Base-by-base conservation (phyloP, 2,329 filamentous ascomycete species). In the Diaporthe vexans region DNA sequence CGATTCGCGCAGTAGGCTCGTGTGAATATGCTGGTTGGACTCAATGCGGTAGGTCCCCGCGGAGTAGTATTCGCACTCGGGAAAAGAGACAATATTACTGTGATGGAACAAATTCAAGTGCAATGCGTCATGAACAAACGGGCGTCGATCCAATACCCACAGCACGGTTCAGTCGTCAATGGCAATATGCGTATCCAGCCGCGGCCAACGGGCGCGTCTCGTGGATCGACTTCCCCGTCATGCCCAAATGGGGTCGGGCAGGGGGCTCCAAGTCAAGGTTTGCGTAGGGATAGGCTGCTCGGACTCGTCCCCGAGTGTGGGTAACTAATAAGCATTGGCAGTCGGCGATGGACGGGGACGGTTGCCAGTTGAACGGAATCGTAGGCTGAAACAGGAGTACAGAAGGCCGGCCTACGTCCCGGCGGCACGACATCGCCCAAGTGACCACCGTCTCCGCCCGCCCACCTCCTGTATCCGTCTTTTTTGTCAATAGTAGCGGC, bases 281-380 rank as follows among this genome's bases (percentile, higher is more conserved):
- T 52, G 26, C 8, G 63, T 67, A 67, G 29, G 63, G 63, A 52
- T 52, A 26, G 15, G 13, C 48, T n/a, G 46, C 35, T 37, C 63
- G 63, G 46, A 67, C 63, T 67, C 46, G 46, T 52, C 29, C 29
- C 63, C 63, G 63, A 51, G 29, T 67, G 46, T 52, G 63, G 63
- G n/a, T 52, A 67, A 24, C 33, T 35, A 37, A 52, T 37, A 24
- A 67, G 46, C 63, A 52, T 26, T 37, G 17, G 29, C 46, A 21
- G 13, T 52, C 46, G 63, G 29, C 63, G 46, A 37, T 19, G 46
- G 29, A 67, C 33, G 63, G 29, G n/a, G 29, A 15, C 29, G 24
- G 13, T 52, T 13, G n/a, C 63, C 29, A 52, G 46, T 67, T n/a
- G 46, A 52, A 29, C 63, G 46, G 63, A 37, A 52, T 67, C 46